These are phyloP conservation scores for Selenicereus undatus DNA, from an alignment of 148 eudicot genomes.

Conservation along the genomic window DNA sequence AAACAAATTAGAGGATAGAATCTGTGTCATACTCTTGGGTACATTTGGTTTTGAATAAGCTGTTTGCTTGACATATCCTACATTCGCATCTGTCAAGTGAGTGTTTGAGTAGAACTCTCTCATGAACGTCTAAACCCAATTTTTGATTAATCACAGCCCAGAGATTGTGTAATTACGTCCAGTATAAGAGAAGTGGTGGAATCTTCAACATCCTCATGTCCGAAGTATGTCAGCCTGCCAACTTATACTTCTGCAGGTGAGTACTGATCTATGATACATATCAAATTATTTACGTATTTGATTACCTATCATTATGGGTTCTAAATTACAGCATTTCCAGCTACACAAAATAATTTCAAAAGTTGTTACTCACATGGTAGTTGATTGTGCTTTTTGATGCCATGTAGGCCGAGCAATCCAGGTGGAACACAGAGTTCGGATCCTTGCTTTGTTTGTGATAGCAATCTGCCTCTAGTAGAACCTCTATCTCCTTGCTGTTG, in stretches of 20 bases:
- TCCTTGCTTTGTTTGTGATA: slow-evolving; percentile 15
- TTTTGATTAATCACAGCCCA: slow-evolving; percentile 51
- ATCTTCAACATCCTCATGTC: slow-evolving; percentile 53
- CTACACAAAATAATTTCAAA: neutral
- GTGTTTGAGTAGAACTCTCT: neutral
- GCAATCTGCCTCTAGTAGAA: neutral
- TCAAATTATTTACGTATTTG: neutral
- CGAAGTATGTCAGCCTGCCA: slow-evolving; percentile 80
- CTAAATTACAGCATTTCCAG: neutral
- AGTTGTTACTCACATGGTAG: neutral
- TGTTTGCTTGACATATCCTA: neutral
- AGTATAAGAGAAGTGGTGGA: slow-evolving; percentile 18
- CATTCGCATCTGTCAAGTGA: neutral
- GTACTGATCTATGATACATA: slow-evolving; percentile 13
- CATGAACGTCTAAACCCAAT: slow-evolving; percentile 10
- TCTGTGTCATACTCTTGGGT: neutral
- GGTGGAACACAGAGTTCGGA: slow-evolving; percentile 10
- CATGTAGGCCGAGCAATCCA: slow-evolving; percentile 15
- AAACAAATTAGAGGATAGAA: neutral
- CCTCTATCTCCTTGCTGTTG: neutral
- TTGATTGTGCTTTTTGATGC: neutral
- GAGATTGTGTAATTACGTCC: slow-evolving; percentile 54
- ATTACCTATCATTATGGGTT: neutral
- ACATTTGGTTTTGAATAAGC: neutral
- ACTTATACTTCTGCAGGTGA: slow-evolving; percentile 45